A percentile compares a stretch with the other conserved stretches of the same genome.
Evolutionary conservation across 1,284 basidiomycete species (phyloP).

Genomic region (Trichosporon faecale): DNA sequence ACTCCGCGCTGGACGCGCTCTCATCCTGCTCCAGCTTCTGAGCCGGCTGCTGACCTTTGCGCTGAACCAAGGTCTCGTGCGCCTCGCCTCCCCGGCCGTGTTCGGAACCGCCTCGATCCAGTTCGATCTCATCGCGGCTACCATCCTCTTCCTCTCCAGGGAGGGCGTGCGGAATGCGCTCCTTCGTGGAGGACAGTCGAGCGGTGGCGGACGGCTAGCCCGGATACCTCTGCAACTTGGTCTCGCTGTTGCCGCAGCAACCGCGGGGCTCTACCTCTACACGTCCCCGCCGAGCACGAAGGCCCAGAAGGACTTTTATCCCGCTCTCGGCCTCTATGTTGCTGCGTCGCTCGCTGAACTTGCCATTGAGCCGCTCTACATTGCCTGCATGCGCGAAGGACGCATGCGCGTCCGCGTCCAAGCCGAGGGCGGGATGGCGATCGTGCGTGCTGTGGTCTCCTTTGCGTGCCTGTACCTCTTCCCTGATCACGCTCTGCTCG

Average conservation of each 20-base stretch:
- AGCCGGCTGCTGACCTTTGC: constrained; percentile 80
- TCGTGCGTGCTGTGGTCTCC: constrained; percentile 67
- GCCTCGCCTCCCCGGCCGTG: constrained; percentile 76
- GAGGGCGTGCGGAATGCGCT: constrained; percentile 86
- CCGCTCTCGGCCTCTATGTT: constrained; percentile 67
- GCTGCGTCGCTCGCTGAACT: constrained; percentile 72
- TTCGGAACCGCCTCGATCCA: constrained; percentile 84
- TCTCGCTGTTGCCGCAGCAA: constrained; percentile 16
- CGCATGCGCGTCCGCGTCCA: constrained; percentile 67
- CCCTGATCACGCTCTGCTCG: constrained; percentile 60
- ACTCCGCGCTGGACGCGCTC: constrained; percentile 58
- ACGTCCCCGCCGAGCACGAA: constrained; percentile 58
- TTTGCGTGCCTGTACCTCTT: constrained; percentile 60
- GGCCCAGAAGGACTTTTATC: constrained; percentile 63
- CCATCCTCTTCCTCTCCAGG: constrained; percentile 84
- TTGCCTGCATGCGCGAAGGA: constrained; percentile 64
- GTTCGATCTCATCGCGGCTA: constrained; percentile 79
- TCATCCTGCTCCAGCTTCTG: constrained; percentile 80
- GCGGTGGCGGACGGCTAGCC: neutral
- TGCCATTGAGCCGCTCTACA: constrained; percentile 76
- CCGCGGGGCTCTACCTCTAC: constrained; percentile 58
- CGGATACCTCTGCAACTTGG: neutral
- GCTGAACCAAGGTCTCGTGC: constrained; percentile 78
- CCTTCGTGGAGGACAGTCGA: constrained; percentile 46
- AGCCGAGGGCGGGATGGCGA: constrained; percentile 77